Base-by-base conservation (phyloP, 2,329 filamentous ascomycete genomes). In the Raffaelea albimanens region DNA sequence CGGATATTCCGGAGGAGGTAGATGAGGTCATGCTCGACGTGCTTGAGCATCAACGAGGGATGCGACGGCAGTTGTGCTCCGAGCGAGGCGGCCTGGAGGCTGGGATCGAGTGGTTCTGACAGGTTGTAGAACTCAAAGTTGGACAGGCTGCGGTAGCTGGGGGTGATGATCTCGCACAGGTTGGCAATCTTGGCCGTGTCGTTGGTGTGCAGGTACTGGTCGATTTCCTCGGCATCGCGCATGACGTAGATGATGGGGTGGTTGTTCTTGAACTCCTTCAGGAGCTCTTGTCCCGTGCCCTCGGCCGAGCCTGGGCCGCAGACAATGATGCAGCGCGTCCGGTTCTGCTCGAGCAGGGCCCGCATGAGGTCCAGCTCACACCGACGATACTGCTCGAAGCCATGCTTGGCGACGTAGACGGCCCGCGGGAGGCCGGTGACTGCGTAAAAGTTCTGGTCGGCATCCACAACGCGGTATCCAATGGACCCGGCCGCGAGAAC, bases 71-170 rank as follows among this genome's bases (percentile, higher is more conserved):
- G 71, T 69, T 70, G 10, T 33, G 7, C 31, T 11, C 11, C 40
- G 43, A 10, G 22, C 4, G 9, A 44, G 41, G 2, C 16, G 42
- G 8, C 21, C 31, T 18, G 18, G 21, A 22, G 31, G 8, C 14
- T 11, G 20, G 13, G 38, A 50, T 39, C 51, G 49, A 49, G 22
- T 57, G 31, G 16, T 16, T 71, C 69, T 50, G 80, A 74, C 16
- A 83, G 66, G 54, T 86, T 87, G 66, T 78, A 85, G 58, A 84
- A 87, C 58, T 87, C 83, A 46, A 83, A 70, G 53, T 85, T 87
- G 5, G 81, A 80, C 59, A 79, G 83, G 4, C 68, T 66, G 43
- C 80, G 71, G 53, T 83, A 76, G 21, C 76, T 71, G 29, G 70
- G 66, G 39, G 73, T 72, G 25, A 69, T 72, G 34, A 69, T 65